Conservation (phyloP, 345 rosid species). For the Viola odorata region DNA sequence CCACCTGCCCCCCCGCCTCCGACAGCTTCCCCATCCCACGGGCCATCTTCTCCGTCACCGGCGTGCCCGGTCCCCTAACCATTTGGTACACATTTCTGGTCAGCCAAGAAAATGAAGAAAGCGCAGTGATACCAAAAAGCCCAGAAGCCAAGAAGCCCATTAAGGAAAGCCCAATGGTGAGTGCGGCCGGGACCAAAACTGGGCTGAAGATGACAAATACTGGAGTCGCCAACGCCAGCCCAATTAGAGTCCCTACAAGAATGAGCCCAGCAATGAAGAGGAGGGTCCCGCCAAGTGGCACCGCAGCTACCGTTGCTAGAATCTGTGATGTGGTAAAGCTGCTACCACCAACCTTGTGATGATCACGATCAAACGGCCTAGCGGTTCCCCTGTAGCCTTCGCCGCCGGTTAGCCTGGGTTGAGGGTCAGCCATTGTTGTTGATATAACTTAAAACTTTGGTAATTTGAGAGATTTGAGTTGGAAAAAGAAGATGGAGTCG, state of each 20-base stretch:
- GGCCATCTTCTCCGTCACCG: slow-evolving; percentile 41
- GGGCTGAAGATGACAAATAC: slow-evolving; percentile 72
- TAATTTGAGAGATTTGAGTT: too few relatives aligned
- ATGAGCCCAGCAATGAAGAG: slow-evolving; percentile 59
- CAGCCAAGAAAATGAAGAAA: slow-evolving; percentile 60
- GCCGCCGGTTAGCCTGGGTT: neutral
- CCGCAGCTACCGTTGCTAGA: slow-evolving; percentile 41
- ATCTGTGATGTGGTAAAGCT: slow-evolving; percentile 38
- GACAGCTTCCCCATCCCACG: slow-evolving; percentile 41
- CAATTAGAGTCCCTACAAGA: slow-evolving; percentile 59
- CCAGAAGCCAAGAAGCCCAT: slow-evolving; percentile 59
- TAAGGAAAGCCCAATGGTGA: slow-evolving; percentile 48
- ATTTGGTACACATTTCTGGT: slow-evolving; percentile 26
- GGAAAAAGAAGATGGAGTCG: too few relatives aligned
- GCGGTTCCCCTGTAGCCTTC: neutral
- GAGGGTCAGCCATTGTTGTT: neutral
- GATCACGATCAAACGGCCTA: too few relatives aligned
- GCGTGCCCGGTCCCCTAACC: slow-evolving; percentile 16
- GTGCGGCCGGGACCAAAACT: slow-evolving; percentile 63
- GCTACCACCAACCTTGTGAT: too few relatives aligned
- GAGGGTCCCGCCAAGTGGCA: slow-evolving; percentile 58
- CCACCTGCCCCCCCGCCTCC: slow-evolving; percentile 38
- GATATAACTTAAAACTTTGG: neutral
- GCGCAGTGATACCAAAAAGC: slow-evolving; percentile 64
- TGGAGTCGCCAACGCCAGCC: slow-evolving; percentile 52